Evolutionary conservation across 2,329 filamentous ascomycete genomes (phyloP), one percentile per base, ranked within the genome.

Genomic region (Cadophora gregata): DNA sequence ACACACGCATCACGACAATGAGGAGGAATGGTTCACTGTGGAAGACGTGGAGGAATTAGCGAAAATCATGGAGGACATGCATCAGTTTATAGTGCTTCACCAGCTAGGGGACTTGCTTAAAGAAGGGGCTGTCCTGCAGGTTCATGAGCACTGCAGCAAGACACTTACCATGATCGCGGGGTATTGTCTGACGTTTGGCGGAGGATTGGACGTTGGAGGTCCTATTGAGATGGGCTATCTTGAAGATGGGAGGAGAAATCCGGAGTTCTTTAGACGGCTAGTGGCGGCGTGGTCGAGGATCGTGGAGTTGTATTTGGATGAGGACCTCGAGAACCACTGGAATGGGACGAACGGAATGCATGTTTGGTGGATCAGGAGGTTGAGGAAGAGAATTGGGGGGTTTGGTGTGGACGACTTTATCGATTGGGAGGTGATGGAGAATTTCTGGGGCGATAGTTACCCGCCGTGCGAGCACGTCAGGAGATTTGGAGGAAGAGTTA

Each of bases 191-290:
- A 33, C n/a, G 3, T 36, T 25, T 16, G 33, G 55, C 8, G 21
- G 21, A 42, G 55, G 55, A 2, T 16, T 58, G 31, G 33, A 58
- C n/a, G 14, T 58, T 19, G 55, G 55, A 16, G 14, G 33, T 27
- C 33, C n/a, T 16, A 21, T 16, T 24, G n/a, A 25, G 3, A 31
- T n/a, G 10, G 55, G 36, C 33, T 38, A 58, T 38, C 33, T 58
- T 12, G 31, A 38, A 9, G 55, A 58, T 24, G 55, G 55, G 31
- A 58, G 31, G 21, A 58, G 55, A 19, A 38, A 58, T 33, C 31
- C 55, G 14, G 21, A 42, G 12, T 58, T 42, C 27, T 38, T 38
- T 21, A 58, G 55, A 58, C 55, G 55, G 8, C 21, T 58, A 21
- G 16, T 21, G 21, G 21, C n/a, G 21, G 55, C 55, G 12, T 58